phyloP scores from a whole-genome alignment of 306 rosid species.

The Acacia crassicarpa region DNA sequence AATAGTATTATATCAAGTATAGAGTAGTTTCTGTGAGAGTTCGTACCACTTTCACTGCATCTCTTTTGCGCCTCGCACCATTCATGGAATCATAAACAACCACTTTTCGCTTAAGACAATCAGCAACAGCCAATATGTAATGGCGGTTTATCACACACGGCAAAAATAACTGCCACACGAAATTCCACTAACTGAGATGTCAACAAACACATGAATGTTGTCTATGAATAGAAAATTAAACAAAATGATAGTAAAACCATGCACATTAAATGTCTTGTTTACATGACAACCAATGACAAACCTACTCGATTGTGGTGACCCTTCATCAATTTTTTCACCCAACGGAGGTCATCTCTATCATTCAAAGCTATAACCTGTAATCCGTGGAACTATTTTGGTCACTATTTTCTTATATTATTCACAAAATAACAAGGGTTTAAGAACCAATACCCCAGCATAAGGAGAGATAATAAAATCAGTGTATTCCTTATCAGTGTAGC shows the following conservation, averaged over 20 bases:
- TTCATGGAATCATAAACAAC: slow-evolving; percentile 11
- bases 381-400: slow-evolving; percentile 1
- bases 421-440: not conserved
- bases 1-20: not conserved
- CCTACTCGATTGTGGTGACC: slow-evolving; percentile 14
- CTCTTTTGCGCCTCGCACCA: not conserved
- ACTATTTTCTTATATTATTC: not conserved
- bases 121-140: slow-evolving; percentile 13
- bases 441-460: slow-evolving; percentile 6
- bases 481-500: not conserved
- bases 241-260: not conserved
- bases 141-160: slow-evolving; percentile 6
- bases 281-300: not conserved
- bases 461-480: slow-evolving; percentile 9
- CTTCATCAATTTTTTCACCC: slow-evolving; percentile 9
- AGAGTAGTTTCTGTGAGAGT: not conserved
- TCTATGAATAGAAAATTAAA: not conserved
- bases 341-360: not conserved
- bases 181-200: not conserved
- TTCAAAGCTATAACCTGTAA: slow-evolving; percentile 13
- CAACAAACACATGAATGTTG: not conserved
- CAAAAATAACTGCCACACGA: slow-evolving; percentile 1
- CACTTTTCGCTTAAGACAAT: slow-evolving; percentile 9
- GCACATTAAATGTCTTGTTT: not conserved
- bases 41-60: slow-evolving; percentile 3